Evolutionary conservation across 2,329 filamentous ascomycete species (phyloP), one percentile per base, ranked within the genome.

Genomic region (Immersiporthe knoxdaviesiana): DNA sequence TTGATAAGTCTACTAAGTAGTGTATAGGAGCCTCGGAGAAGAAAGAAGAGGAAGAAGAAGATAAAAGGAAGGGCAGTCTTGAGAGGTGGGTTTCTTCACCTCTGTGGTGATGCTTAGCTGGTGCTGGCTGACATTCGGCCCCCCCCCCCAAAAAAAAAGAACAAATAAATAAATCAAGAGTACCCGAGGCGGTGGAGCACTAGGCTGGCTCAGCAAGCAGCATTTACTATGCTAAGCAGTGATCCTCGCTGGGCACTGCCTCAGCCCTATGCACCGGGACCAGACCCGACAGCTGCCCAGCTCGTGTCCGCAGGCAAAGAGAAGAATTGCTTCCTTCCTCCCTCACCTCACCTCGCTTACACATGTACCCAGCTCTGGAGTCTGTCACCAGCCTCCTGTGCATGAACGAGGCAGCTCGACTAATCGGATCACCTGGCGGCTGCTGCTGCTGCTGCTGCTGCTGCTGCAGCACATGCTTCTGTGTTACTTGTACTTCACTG

Each of bases 261-360:
- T 70, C 69, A 70, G 69, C 69, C 69, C 69, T 70, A 68, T 64
- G 67, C 35, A 50, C 66, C 64, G 69, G 69, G 59, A 18, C 35
- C 35, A n/a, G 54, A 58, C 24, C n/a, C 54, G 58, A 63, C 62
- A 50, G 47, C 44, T 41, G 27, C 52, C 41, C 24, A 8, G 39
- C 61, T 63, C 24, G 24, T 59, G 32, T 59, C 16, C 30, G 24
- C 11, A 41, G 41, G 61, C 61, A 30, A 11, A 30, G n/a, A 30
- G 24, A 56, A 35, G 14, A 18, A 58, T 58, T 27, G 16, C 35
- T 60, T 16, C 54, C 18, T 10, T 59, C 5, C 50, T 5, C 12
- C 47, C 50, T 24, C 50, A 54, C 50, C 50, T 54, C 50, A 27
- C 50, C 50, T 54, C 21, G 21, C 44, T 47, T 47, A n/a, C 44